Base-by-base conservation (phyloP, 2,329 filamentous ascomycete species). In the Cladosporium cucumerinum region DNA sequence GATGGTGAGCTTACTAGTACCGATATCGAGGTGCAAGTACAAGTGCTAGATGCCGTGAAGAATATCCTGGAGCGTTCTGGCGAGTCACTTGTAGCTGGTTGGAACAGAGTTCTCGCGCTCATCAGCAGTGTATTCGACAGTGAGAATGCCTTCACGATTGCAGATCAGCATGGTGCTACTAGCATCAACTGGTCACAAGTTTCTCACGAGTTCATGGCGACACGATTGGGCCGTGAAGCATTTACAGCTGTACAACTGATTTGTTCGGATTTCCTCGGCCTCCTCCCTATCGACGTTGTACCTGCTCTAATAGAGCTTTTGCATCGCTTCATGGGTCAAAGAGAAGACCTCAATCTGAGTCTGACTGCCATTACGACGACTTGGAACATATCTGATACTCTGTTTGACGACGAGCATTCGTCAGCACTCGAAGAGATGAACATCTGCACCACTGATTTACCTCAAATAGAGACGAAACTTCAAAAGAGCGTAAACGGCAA, bases 301-400 rank as follows among this genome's bases (percentile, higher is more conserved):
- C 80, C 91, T 89, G 76, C 84, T 88, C 84, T 99, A 18, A 88
- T 98, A 67, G 90, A 96, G 78, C 92, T 93, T 12, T 85, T 99
- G 25, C 92, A 92, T 72, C 89, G 90, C 69, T 99, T 98, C 77
- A 93, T 92, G 71, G 89, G 88, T 0, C 95, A 99, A 76, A 85
- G 89, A 68, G 91, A 96, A 69, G 95, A 99, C 73, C 83, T 99
- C 43, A 99, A 99, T 71, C 96, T 98, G 72, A 94, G 94, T 0
- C 82, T 99, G 28, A 98, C 95, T 86, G 95, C 93, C 1, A 91
- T 97, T 10, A 97, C 94, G 0, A 95, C 96, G 74, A 96, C 97
- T 76, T 97, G 93, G 92, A 93, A 94, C 62, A 85, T 97, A 8
- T 97, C 94, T 0, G 93, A 97, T 76, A 95, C 93, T 68, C 65